Evolutionary conservation across 305 asterid genomes (phyloP).

Genomic region (Fraxinus greggii): DNA sequence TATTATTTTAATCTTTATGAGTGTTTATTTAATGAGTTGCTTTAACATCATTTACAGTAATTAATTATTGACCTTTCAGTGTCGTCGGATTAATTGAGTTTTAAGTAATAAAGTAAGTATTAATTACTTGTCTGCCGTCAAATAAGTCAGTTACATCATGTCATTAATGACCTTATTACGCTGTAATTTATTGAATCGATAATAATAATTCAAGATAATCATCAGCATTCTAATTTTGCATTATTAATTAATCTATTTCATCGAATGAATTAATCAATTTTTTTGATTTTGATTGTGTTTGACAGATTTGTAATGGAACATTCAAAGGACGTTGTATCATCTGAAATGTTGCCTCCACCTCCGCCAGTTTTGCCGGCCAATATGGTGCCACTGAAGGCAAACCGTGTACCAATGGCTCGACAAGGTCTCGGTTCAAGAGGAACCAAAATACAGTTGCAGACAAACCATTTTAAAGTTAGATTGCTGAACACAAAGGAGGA

Average conservation of each 20-base stretch:
- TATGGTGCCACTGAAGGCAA: slow-evolving; percentile 29
- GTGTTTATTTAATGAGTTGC: neutral
- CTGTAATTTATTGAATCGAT: neutral
- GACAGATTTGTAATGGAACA: slow-evolving; percentile 12
- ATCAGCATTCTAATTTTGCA: neutral
- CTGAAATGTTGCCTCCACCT: slow-evolving; percentile 35
- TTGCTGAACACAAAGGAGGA: slow-evolving; percentile 39
- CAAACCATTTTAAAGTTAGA: slow-evolving; percentile 58
- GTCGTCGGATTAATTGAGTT: neutral
- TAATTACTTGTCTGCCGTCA: neutral
- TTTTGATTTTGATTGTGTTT: neutral
- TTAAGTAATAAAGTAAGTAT: neutral
- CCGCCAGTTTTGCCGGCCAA: slow-evolving; percentile 41
- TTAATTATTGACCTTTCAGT: neutral
- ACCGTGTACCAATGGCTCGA: slow-evolving; percentile 46
- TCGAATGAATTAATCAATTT: neutral
- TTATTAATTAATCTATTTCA: neutral
- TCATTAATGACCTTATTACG: neutral
- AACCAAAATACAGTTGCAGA: slow-evolving; percentile 35
- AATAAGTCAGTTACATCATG: neutral
- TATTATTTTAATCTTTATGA: neutral
- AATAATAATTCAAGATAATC: neutral
- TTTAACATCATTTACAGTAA: neutral
- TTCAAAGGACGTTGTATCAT: neutral
- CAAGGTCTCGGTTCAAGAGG: slow-evolving; percentile 41